Percentiles rank a stretch among this genome's conserved stretches.
Conservation (phyloP, 2,329 filamentous ascomycete species). For the Xylaria sp. region DNA sequence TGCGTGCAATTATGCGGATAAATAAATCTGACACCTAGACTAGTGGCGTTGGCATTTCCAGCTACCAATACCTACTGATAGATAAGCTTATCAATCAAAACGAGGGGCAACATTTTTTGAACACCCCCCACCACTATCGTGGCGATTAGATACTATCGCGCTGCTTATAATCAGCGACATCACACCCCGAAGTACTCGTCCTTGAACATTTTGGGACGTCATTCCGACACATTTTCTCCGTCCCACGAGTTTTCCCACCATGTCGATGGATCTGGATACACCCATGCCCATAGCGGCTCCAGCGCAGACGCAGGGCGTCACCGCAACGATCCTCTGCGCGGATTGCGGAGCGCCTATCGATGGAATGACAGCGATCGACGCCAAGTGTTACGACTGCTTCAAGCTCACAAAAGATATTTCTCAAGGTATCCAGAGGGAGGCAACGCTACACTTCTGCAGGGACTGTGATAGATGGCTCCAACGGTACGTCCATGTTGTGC, state of each 20-base stretch:
- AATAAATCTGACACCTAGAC: not conserved
- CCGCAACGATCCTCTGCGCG: constrained; percentile 89
- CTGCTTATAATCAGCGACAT: constrained; percentile 14
- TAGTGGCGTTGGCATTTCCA: constrained; percentile 8
- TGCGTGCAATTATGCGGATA: not conserved
- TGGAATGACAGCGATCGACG: constrained; percentile 85
- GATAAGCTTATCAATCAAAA: constrained; percentile 41
- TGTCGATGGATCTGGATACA: constrained; percentile 70
- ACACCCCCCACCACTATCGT: constrained; percentile 40
- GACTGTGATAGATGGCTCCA: constrained; percentile 42
- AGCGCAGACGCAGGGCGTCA: constrained; percentile 46
- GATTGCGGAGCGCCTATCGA: constrained; percentile 97
- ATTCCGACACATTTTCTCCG: not conserved
- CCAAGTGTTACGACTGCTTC: constrained; percentile 95
- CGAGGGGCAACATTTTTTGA: constrained; percentile 44
- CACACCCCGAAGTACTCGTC: not conserved
- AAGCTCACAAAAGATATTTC: constrained; percentile 95
- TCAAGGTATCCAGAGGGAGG: constrained; percentile 89
- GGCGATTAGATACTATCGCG: constrained; percentile 11
- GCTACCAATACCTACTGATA: constrained; percentile 17
- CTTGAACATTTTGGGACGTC: not conserved
- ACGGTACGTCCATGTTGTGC: constrained; percentile 29
- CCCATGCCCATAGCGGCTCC: constrained; percentile 60
- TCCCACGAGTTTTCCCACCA: constrained; percentile 41
- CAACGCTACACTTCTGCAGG: constrained; percentile 84